phyloP scores from a whole-genome alignment of 1,284 basidiomycete genomes.

The Heterobasidion irregulare region DNA sequence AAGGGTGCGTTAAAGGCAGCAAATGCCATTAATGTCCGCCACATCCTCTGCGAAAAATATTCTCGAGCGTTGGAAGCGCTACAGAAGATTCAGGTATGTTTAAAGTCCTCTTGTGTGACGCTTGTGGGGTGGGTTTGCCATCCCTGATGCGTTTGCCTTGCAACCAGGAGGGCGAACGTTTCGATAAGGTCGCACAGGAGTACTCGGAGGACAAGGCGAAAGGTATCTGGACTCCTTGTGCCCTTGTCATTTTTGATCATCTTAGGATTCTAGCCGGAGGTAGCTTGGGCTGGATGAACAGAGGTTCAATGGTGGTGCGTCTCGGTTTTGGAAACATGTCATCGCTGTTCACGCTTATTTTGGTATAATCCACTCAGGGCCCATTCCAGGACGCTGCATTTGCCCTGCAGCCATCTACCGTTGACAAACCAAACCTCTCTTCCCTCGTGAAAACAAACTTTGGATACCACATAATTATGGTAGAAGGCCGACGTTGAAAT shows the following conservation, averaged over 20 bases:
- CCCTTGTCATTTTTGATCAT: not conserved
- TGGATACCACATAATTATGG: slow-evolving; percentile 88
- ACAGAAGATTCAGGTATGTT: slow-evolving; percentile 60
- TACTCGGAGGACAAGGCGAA: slow-evolving; percentile 87
- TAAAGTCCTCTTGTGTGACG: not conserved
- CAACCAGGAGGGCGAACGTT: slow-evolving; percentile 58
- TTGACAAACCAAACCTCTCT: slow-evolving; percentile 67
- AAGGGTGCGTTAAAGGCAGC: slow-evolving; percentile 61
- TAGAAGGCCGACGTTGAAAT: slow-evolving; percentile 69
- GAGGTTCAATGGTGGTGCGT: slow-evolving; percentile 72
- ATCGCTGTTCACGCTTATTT: not conserved
- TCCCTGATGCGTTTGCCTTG: not conserved
- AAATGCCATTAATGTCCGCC: slow-evolving; percentile 75
- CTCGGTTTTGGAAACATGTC: not conserved
- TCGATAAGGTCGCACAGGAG: slow-evolving; percentile 81
- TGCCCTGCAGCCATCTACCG: slow-evolving; percentile 64
- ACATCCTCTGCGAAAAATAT: slow-evolving; percentile 83
- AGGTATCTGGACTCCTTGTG: slow-evolving; percentile 29
- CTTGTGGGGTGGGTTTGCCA: not conserved
- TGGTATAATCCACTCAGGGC: slow-evolving; percentile 27
- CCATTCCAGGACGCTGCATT: slow-evolving; percentile 82
- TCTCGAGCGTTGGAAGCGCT: slow-evolving; percentile 70
- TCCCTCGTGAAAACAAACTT: slow-evolving; percentile 72
- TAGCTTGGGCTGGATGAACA: slow-evolving; percentile 76
- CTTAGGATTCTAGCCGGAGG: slow-evolving; percentile 51